These are phyloP conservation scores for Plasmodium vinckei DNA, from an alignment of 169 alveolate genomes.

Conservation along the genomic window DNA sequence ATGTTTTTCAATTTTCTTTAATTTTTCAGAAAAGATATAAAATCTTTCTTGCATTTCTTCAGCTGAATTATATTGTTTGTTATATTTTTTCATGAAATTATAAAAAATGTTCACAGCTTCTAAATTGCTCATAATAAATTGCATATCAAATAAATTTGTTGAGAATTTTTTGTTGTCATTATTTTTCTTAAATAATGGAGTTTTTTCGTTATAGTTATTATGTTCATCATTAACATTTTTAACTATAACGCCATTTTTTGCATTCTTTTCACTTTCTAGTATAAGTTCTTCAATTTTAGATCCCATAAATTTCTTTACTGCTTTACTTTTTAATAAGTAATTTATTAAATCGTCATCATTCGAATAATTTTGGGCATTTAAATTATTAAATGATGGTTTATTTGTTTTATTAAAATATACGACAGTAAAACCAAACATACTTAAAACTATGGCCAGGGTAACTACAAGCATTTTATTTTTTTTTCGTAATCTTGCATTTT, in stretches of 20 bases:
- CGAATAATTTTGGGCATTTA: neutral
- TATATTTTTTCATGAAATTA: conserved; percentile 29
- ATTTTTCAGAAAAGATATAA: conserved; percentile 36
- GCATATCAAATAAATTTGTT: conserved; percentile 7
- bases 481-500: neutral
- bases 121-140: conserved; percentile 52
- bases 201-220: neutral
- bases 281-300: conserved; percentile 41
- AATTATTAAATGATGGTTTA: neutral
- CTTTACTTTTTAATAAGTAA: conserved; percentile 32
- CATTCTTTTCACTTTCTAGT: neutral
- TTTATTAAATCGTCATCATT: conserved; percentile 39
- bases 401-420: conserved; percentile 11
- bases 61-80: conserved; percentile 21
- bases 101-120: conserved; percentile 66
- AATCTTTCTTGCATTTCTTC: conserved; percentile 63
- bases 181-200: conserved; percentile 1
- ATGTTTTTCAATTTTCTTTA: conserved; percentile 45
- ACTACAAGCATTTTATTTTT: neutral
- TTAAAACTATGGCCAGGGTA: neutral
- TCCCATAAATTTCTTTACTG: conserved; percentile 49
- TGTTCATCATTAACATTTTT: neutral
- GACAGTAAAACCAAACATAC: conserved; percentile 3
- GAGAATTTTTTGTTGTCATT: neutral
- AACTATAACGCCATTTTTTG: neutral